A percentile compares a stretch with the other conserved stretches of the same genome.
Conservation (phyloP, 1,284 basidiomycete genomes). For the Bondarzewia mesenterica region DNA sequence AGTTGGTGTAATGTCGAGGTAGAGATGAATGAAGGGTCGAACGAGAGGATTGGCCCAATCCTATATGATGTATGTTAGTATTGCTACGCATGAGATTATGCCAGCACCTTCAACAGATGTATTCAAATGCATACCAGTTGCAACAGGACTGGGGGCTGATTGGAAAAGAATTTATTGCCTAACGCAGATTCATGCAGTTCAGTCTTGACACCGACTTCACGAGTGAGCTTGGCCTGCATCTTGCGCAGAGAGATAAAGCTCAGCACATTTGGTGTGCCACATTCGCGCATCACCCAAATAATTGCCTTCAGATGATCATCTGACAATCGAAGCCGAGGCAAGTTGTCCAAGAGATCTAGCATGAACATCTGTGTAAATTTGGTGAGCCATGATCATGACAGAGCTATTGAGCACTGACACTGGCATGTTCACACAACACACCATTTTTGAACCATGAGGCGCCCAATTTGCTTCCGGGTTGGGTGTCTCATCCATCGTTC, state of each 20-base stretch:
- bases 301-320: slow-evolving; percentile 23
- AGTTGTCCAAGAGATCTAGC: slow-evolving; percentile 25
- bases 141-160: slow-evolving; percentile 18
- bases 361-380: slow-evolving; percentile 26
- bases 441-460: too few species aligned
- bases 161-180: slow-evolving; percentile 26
- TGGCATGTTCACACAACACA: too few species aligned
- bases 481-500: too few species aligned
- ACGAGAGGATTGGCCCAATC: slow-evolving; percentile 29
- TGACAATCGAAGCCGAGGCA: slow-evolving; percentile 25
- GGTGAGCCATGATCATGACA: too few species aligned
- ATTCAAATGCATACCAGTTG: slow-evolving; percentile 16
- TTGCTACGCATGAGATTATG: too few species aligned
- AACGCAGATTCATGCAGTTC: slow-evolving; percentile 17
- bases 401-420: too few species aligned
- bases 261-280: slow-evolving; percentile 23
- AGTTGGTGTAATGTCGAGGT: slow-evolving; percentile 20
- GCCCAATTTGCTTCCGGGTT: too few species aligned
- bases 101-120: too few species aligned
- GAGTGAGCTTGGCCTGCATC: slow-evolving; percentile 16
- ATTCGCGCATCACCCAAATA: slow-evolving; percentile 25
- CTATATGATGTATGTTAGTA: too few species aligned
- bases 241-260: slow-evolving; percentile 19
- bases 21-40: slow-evolving; percentile 19
- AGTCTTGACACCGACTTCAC: slow-evolving; percentile 12